Conservation (phyloP, 208 protist genomes). For the Crithidia expoeki region DNA sequence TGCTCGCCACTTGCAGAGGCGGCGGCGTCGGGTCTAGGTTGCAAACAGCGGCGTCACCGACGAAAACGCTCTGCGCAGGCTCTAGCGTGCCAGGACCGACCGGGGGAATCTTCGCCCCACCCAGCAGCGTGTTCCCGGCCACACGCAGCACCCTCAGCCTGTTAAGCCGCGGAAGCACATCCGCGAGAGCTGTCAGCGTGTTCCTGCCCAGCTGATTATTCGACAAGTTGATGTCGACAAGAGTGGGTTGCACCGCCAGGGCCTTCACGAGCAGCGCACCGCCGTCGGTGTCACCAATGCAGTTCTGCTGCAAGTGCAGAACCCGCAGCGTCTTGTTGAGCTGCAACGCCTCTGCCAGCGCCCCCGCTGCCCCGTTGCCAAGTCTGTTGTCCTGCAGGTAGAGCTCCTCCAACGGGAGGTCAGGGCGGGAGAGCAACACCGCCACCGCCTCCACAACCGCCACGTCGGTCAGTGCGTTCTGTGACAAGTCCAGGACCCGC, state of each 20-base stretch:
- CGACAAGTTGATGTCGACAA: constrained; percentile 69
- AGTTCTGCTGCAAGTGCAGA: constrained; percentile 81
- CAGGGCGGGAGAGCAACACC: constrained; percentile 63
- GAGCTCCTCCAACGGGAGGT: constrained; percentile 76
- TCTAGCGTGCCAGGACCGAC: background rate
- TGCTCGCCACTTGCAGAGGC: background rate
- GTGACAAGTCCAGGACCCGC: constrained; percentile 82
- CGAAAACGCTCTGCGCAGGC: background rate
- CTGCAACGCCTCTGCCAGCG: constrained; percentile 69
- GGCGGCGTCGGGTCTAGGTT: background rate
- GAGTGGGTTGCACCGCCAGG: constrained; percentile 49
- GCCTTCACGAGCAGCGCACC: constrained; percentile 55
- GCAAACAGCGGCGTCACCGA: background rate
- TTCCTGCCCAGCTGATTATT: constrained; percentile 73
- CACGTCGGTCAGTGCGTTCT: constrained; percentile 79
- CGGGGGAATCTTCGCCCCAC: constrained; percentile 13
- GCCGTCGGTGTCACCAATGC: constrained; percentile 71
- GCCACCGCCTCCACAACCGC: constrained; percentile 62
- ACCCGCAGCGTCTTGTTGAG: constrained; percentile 82
- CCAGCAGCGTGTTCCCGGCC: constrained; percentile 64
- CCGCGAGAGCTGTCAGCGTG: constrained; percentile 50
- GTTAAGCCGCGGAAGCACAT: constrained; percentile 50
- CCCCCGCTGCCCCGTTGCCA: constrained; percentile 49
- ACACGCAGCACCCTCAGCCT: constrained; percentile 68
- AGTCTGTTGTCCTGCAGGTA: constrained; percentile 85